Percentiles rank a stretch among this genome's conserved stretches.
Conservation (phyloP, 1,284 basidiomycete genomes). For the Athelia psychrophila region DNA sequence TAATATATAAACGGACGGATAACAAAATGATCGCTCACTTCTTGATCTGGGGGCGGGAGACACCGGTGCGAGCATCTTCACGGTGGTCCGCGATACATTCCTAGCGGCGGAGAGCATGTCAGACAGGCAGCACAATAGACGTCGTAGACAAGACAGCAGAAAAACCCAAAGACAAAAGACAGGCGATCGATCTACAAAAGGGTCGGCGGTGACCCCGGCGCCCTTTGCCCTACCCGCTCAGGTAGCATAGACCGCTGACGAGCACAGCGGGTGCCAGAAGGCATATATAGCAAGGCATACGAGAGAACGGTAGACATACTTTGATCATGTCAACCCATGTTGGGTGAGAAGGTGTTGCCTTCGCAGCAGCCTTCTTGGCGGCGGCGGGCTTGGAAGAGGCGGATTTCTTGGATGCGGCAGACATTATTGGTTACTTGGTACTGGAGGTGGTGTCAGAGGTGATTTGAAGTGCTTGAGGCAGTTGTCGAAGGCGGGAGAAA, state of each 20-base stretch:
- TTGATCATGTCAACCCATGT: conserved; percentile 81
- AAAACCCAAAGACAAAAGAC: neutral
- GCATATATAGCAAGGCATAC: conserved; percentile 1
- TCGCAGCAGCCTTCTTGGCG: conserved; percentile 33
- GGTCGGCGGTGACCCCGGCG: conserved; percentile 13
- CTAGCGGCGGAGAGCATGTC: conserved; percentile 23
- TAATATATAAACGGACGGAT: conserved; percentile 9
- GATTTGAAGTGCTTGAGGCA: conserved; percentile 17
- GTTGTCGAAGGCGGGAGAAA: conserved; percentile 20
- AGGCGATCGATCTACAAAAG: neutral
- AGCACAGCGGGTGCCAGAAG: conserved; percentile 4
- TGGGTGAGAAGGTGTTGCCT: conserved; percentile 53
- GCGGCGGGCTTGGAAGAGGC: conserved; percentile 18
- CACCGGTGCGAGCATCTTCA: conserved; percentile 63
- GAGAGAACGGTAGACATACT: conserved; percentile 34
- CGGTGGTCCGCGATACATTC: conserved; percentile 69
- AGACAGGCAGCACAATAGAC: neutral
- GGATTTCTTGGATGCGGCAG: conserved; percentile 32
- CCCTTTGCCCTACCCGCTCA: conserved; percentile 46
- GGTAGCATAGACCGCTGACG: conserved; percentile 13
- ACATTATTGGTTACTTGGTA: conserved; percentile 33
- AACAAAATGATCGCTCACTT: conserved; percentile 45
- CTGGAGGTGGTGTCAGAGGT: conserved; percentile 16
- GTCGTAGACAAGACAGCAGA: neutral
- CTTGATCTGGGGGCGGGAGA: conserved; percentile 76